A percentile compares a stretch with the other conserved stretches of the same genome.
Conservation (phyloP, 75 land plant species). For the Chamaecyparis obtusa region DNA sequence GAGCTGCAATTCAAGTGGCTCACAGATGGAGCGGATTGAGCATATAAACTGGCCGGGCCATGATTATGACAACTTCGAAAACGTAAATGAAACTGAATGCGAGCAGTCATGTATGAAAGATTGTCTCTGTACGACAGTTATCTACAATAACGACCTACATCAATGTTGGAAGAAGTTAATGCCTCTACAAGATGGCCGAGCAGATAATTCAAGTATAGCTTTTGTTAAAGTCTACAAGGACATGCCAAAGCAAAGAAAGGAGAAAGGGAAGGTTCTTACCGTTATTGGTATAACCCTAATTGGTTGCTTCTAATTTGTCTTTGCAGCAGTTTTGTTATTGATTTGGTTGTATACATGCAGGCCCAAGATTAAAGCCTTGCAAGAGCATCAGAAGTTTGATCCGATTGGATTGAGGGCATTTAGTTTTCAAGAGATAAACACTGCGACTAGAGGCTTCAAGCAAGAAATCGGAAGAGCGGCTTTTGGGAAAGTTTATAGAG, state of each 20-base stretch:
- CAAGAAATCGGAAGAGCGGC: slow-evolving; percentile 30
- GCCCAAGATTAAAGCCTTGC: neutral
- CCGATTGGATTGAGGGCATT: slow-evolving; percentile 1
- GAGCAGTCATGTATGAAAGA: neutral
- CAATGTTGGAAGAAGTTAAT: neutral
- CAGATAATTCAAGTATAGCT: neutral
- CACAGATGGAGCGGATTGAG: neutral
- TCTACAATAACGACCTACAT: neutral
- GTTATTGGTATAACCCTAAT: neutral
- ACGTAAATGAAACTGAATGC: neutral
- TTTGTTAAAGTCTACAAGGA: neutral
- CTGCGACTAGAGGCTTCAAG: slow-evolving; percentile 33
- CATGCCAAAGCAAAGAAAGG: neutral
- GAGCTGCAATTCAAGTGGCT: neutral
- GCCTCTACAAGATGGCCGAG: neutral
- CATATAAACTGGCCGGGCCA: neutral
- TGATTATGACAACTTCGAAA: neutral
- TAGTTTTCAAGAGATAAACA: slow-evolving; percentile 32
- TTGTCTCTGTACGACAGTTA: neutral
- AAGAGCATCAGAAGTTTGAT: too few species aligned
- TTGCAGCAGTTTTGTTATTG: neutral
- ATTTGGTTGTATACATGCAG: neutral
- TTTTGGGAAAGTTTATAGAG: slow-evolving; percentile 34
- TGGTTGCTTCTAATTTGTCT: neutral
- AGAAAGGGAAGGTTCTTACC: neutral